Conservation (phyloP, 495 filamentous ascomycete species). For the Neurospora tetrasperma region DNA sequence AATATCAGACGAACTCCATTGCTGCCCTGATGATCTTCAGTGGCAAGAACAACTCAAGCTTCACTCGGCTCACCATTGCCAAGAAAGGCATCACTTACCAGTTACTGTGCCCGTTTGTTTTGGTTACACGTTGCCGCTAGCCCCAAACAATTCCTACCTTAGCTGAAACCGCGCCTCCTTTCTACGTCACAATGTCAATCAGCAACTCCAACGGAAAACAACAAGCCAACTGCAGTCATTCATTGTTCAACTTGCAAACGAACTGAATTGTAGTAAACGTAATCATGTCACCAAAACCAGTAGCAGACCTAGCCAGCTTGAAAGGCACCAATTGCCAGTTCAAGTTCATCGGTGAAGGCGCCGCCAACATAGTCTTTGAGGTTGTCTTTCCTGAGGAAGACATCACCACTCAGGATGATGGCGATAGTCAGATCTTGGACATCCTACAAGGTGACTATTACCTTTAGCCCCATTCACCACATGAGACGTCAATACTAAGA, state of each 20-base stretch:
- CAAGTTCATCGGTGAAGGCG: slow-evolving; percentile 47
- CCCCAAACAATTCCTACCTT: neutral
- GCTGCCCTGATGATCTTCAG: neutral
- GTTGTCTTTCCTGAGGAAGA: slow-evolving; percentile 26
- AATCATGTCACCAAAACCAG: neutral
- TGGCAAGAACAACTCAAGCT: neutral
- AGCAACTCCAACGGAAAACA: neutral
- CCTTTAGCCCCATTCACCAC: neutral
- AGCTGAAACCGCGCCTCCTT: neutral
- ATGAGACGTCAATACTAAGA: neutral
- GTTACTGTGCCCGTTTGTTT: neutral
- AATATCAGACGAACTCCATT: neutral
- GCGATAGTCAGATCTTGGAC: slow-evolving; percentile 7
- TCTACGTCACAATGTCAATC: neutral
- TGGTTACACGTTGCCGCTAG: neutral
- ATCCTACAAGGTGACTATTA: slow-evolving; percentile 11
- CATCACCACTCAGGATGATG: slow-evolving; percentile 7
- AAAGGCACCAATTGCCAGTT: slow-evolving; percentile 9
- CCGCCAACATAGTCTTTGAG: slow-evolving; percentile 62
- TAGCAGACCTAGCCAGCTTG: slow-evolving; percentile 2
- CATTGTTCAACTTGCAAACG: neutral
- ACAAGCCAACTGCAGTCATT: neutral
- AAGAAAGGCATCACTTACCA: neutral
- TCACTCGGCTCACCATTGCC: neutral
- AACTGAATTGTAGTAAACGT: neutral